Base-by-base conservation (phyloP, 164 flowering plant species). In the Magnolia kwangsiensis region DNA sequence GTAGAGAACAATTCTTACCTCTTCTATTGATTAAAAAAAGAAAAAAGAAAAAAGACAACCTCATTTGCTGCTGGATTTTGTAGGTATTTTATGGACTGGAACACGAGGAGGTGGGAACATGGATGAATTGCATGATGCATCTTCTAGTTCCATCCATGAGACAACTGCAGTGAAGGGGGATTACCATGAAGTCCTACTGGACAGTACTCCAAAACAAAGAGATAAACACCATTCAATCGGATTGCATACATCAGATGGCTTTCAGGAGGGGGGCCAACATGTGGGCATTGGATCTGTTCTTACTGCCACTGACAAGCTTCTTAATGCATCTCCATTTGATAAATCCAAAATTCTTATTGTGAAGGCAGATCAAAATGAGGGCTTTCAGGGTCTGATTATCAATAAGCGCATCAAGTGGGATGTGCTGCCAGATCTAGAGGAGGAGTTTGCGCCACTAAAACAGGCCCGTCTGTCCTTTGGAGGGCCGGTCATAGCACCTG, bases 401-500 rank as follows among this genome's bases (percentile, higher is more conserved):
- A 95, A 95, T 83, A 95, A 92, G 82, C 96, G 77, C 27, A 81
- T 95, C 63, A 82, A 78, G 61, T 93, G 98, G 98, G 88, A 92
- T 5, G 61, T 86, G 69, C 81, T 90, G 6, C 79, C 81, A 7
- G 86, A 86, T 58, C 76, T 89, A 64, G 86, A 51, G 16, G 83
- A 85, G 63, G 90, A 82, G 2, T 65, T 84, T 1, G 85, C 85
- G 51, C 50, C 85, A 18, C 80, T 95, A 21, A 86, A 80, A 70
- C 84, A 87, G 78, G 97, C 98, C 37, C 96, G 93, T 73, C 77
- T 95, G 13, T 93, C 90, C 1, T 87, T 84, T 76, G 98, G 98
- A 0, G 98, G 98, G 7, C 98, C 98, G 31, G 76, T 93, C 21
- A 51, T 90, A 71, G 79, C 67, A 21, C 83, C 72, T 4, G 88